These are phyloP conservation scores for Colletotrichum sp. DNA, from an alignment of 2,329 filamentous ascomycete species.

Conservation along the genomic window DNA sequence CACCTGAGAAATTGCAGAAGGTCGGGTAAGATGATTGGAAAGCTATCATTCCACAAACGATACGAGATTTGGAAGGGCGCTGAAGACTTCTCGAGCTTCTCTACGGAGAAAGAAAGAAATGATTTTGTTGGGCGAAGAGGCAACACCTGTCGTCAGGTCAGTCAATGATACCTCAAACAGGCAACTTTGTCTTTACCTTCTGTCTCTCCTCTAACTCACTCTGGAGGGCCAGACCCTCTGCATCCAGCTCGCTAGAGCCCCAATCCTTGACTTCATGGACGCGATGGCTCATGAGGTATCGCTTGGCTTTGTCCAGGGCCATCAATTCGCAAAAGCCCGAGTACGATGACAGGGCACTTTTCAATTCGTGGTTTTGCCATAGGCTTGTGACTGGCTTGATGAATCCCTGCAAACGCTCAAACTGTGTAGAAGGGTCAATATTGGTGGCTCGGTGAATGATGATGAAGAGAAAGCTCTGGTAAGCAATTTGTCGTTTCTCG, in stretches of 20 bases:
- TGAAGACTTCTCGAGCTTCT: slow-evolving; percentile 80
- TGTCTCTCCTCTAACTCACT: slow-evolving; percentile 78
- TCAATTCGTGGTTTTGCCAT: slow-evolving; percentile 78
- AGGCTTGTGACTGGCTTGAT: slow-evolving; percentile 80
- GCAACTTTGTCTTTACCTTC: slow-evolving; percentile 49
- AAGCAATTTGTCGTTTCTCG: slow-evolving; percentile 83
- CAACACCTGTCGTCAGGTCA: slow-evolving; percentile 54
- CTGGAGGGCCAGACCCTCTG: slow-evolving; percentile 80
- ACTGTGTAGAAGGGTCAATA: slow-evolving; percentile 73
- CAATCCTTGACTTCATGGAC: slow-evolving; percentile 84
- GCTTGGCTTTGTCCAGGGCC: slow-evolving; percentile 79
- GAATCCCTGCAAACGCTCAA: slow-evolving; percentile 76
- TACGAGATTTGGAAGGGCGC: slow-evolving; percentile 77
- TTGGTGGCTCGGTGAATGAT: slow-evolving; percentile 86
- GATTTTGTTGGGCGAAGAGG: slow-evolving; percentile 89
- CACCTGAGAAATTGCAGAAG: slow-evolving; percentile 82
- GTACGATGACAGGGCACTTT: slow-evolving; percentile 74
- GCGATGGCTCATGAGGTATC: slow-evolving; percentile 75
- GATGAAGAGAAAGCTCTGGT: slow-evolving; percentile 90
- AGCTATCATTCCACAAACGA: slow-evolving; percentile 82
- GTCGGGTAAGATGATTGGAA: slow-evolving; percentile 83
- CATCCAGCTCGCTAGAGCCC: slow-evolving; percentile 78
- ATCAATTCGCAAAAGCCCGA: slow-evolving; percentile 80
- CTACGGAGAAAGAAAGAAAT: slow-evolving; percentile 89
- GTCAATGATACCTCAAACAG: not conserved